Conservation (phyloP, 371 early-diverging fungal genomes). For the Rhizopus delemar region DNA sequence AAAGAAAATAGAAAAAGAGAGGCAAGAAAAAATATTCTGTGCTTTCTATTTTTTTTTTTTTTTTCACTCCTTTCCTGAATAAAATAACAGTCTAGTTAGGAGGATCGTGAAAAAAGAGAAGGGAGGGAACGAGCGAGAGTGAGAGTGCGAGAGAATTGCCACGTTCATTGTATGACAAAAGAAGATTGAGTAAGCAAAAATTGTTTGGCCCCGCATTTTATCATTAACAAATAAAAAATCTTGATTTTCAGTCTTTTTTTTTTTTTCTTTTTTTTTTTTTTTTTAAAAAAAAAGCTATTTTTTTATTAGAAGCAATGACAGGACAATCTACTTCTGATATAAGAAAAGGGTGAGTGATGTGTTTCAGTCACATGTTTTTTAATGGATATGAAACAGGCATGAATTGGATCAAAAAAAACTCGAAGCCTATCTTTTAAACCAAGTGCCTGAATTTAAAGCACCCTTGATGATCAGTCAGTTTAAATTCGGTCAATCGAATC, state of each 20-base stretch:
- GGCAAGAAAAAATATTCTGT: not conserved
- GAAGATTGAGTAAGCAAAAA: not conserved
- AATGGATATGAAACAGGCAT: slow-evolving; percentile 44
- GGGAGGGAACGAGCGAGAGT: too few relatives aligned
- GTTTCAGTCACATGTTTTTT: not conserved
- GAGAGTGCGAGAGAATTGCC: too few relatives aligned
- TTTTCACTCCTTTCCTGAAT: not conserved
- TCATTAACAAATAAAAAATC: not conserved
- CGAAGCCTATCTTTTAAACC: slow-evolving; percentile 53
- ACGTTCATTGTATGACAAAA: too few relatives aligned
- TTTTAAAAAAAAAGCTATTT: not conserved
- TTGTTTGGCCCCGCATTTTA: not conserved
- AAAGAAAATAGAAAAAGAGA: not conserved
- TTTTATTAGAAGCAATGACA: not conserved
- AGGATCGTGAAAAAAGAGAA: too few relatives aligned
- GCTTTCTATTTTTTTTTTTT: not conserved
- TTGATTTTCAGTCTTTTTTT: slow-evolving; percentile 4
- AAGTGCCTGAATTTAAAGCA: slow-evolving; percentile 53
- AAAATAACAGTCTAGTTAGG: too few relatives aligned
- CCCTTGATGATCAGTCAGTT: slow-evolving; percentile 82
- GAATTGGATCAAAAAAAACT: slow-evolving; percentile 64
- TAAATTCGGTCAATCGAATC: slow-evolving; percentile 89
- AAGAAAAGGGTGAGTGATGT: slow-evolving; percentile 34
- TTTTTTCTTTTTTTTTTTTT: slow-evolving; percentile 4
- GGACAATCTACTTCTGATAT: slow-evolving; percentile 42